Conservation (phyloP, 345 rosid species). For the Citrus reticulata region DNA sequence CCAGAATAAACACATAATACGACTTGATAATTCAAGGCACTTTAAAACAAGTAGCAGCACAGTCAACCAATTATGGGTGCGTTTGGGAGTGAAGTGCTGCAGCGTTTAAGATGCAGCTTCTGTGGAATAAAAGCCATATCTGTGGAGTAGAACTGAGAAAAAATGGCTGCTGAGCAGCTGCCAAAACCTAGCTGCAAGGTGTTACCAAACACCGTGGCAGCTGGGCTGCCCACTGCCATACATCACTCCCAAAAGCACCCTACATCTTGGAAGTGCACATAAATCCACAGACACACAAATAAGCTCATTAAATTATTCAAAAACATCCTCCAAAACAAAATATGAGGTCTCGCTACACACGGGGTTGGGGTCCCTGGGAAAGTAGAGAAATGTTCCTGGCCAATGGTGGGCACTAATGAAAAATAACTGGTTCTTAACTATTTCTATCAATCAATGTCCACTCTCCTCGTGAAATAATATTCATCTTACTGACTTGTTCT, state of each 20-base stretch:
- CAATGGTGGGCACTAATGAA: neutral
- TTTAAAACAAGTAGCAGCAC: neutral
- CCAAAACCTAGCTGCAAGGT: no score
- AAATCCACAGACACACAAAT: neutral
- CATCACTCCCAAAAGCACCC: no score
- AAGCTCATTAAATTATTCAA: neutral
- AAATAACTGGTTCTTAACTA: neutral
- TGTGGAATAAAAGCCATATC: no score
- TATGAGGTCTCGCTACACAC: neutral
- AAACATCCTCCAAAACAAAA: neutral
- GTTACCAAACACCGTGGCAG: no score
- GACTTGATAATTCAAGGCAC: neutral
- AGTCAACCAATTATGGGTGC: neutral
- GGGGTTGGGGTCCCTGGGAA: no score
- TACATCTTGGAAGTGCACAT: neutral
- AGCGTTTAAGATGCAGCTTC: no score
- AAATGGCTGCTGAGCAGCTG: no score
- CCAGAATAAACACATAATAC: neutral
- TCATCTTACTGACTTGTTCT: neutral
- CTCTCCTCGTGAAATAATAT: neutral
- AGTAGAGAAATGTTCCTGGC: neutral
- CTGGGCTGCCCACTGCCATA: no score
- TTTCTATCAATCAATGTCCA: neutral
- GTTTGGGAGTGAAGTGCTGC: no score
- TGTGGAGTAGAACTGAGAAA: no score